Conservation (phyloP, 2,329 filamentous ascomycete species). For the Claviceps sp. region DNA sequence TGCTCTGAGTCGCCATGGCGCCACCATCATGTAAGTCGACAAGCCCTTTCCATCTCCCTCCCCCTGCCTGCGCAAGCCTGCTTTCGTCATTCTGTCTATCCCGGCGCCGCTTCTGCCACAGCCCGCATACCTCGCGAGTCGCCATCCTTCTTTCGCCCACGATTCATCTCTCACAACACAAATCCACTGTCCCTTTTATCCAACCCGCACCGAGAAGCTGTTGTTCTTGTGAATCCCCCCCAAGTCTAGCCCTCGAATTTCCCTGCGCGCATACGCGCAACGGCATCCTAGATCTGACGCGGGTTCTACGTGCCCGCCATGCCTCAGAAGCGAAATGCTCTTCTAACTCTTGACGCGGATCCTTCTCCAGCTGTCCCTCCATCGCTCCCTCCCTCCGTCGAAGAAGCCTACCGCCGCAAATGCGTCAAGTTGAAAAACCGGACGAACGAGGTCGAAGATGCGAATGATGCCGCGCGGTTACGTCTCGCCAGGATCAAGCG, state of each 20-base stretch:
- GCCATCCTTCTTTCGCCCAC: not conserved
- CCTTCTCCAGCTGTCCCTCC: conserved; percentile 36
- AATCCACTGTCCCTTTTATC: not conserved
- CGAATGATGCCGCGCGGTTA: conserved; percentile 72
- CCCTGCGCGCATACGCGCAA: not conserved
- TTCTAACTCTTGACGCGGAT: conserved; percentile 21
- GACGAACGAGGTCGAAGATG: conserved; percentile 80
- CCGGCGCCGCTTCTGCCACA: not conserved
- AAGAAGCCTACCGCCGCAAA: conserved; percentile 92
- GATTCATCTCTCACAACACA: not conserved
- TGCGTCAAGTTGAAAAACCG: conserved; percentile 89
- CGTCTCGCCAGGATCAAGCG: conserved; percentile 70
- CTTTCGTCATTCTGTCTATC: not conserved
- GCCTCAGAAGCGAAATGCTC: conserved; percentile 23
- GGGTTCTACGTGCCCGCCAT: conserved; percentile 11
- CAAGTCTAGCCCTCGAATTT: not conserved
- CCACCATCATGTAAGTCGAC: conserved; percentile 16
- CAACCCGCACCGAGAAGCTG: not conserved
- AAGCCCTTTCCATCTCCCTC: conserved; percentile 4
- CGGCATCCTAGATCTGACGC: too few species aligned
- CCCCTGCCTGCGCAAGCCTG: not conserved
- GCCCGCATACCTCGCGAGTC: not conserved
- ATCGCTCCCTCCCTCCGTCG: conserved; percentile 71
- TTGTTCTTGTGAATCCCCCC: not conserved
- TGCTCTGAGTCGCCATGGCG: conserved; percentile 10